Conservation (phyloP, 805 yeast species). For the Ogataea kodamae region DNA sequence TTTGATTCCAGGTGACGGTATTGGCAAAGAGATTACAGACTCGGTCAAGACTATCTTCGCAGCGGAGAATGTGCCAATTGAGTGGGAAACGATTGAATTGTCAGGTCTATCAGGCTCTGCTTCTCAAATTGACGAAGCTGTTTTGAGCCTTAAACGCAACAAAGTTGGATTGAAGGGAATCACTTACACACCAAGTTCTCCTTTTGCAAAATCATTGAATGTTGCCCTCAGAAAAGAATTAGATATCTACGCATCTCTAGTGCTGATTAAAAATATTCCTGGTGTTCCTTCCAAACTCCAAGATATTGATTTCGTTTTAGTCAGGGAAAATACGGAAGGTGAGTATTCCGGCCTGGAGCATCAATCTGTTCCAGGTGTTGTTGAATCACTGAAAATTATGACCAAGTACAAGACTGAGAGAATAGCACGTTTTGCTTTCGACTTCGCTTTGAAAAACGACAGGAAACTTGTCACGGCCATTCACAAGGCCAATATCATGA, state of each 20-base stretch:
- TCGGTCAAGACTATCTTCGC: conserved; percentile 88
- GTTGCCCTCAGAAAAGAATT: conserved; percentile 95
- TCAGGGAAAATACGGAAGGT: conserved; percentile 99
- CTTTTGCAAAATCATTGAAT: conserved; percentile 80
- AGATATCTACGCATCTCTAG: conserved; percentile 92
- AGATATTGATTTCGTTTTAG: conserved; percentile 87
- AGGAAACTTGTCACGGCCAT: conserved; percentile 93
- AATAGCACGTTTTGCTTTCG: conserved; percentile 95
- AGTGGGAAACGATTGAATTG: conserved; percentile 83
- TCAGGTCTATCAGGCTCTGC: conserved; percentile 48
- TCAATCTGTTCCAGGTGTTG: conserved; percentile 96
- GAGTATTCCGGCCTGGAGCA: conserved; percentile 98
- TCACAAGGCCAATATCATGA: conserved; percentile 99
- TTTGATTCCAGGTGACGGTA: conserved; percentile 96
- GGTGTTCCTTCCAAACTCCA: conserved; percentile 89
- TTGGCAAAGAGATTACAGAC: conserved; percentile 92
- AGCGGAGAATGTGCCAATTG: conserved; percentile 85
- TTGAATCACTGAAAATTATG: conserved; percentile 92
- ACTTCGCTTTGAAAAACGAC: conserved; percentile 88
- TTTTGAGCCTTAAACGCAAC: conserved; percentile 88
- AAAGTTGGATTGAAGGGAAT: conserved; percentile 97
- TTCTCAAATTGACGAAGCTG: conserved; percentile 71
- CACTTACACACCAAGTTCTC: conserved; percentile 81
- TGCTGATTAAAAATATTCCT: conserved; percentile 88
- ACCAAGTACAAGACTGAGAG: conserved; percentile 94